These are phyloP conservation scores for Fusarium irregulare DNA, from an alignment of 2,329 filamentous ascomycete genomes.

Conservation along the genomic window DNA sequence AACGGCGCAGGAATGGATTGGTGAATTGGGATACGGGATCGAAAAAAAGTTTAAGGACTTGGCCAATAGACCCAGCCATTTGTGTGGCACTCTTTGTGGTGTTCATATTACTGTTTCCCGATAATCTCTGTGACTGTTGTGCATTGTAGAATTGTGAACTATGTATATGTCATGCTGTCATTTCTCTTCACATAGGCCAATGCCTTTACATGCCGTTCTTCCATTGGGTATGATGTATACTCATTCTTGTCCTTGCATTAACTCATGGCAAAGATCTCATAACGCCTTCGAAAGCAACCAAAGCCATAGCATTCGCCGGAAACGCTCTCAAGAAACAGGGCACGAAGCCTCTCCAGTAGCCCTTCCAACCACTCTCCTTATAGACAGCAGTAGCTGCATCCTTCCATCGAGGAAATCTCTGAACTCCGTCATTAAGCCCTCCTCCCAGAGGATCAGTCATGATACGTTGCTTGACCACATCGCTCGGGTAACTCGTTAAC, in stretches of 20 bases:
- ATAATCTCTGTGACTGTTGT: not conserved
- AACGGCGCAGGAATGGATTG: conserved; percentile 48
- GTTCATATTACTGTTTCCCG: conserved; percentile 25
- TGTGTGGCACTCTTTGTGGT: conserved; percentile 48
- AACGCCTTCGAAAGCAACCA: conserved; percentile 92
- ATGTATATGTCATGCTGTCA: not conserved
- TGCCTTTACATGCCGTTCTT: not conserved
- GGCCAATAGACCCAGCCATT: conserved; percentile 49
- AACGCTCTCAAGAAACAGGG: conserved; percentile 95
- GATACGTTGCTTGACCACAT: conserved; percentile 94
- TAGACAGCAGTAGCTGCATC: conserved; percentile 84
- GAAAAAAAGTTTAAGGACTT: conserved; percentile 43
- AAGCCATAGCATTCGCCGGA: conserved; percentile 92
- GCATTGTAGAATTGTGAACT: not conserved
- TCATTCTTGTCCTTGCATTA: not conserved
- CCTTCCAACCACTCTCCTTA: conserved; percentile 77
- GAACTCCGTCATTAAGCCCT: conserved; percentile 71
- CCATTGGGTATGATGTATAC: conserved; percentile 6
- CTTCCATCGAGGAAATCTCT: conserved; percentile 79
- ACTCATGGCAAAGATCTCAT: conserved; percentile 73
- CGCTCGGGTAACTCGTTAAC: conserved; percentile 89
- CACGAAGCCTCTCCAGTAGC: conserved; percentile 93
- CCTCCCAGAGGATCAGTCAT: conserved; percentile 94
- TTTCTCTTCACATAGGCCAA: not conserved
- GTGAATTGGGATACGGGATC: conserved; percentile 46